A percentile compares a stretch with the other conserved stretches of the same genome.
These are phyloP conservation scores for Fusarium goolgardi DNA, from an alignment of 2,329 filamentous ascomycete species.

Conservation along the genomic window DNA sequence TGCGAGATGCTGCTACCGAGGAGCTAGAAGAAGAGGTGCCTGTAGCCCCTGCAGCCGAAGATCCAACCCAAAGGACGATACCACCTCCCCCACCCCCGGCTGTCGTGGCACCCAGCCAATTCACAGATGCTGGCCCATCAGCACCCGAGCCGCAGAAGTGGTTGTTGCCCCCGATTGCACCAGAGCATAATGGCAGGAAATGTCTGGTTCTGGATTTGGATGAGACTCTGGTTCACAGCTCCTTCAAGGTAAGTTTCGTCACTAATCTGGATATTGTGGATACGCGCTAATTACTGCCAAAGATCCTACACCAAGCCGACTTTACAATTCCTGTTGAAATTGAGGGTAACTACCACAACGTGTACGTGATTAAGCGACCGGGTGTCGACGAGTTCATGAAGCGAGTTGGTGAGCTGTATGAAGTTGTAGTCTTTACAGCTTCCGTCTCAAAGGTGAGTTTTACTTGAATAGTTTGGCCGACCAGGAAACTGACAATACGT, in stretches of 20 bases:
- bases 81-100: constrained; percentile 63
- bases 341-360: constrained; percentile 98
- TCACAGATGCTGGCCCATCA: constrained; percentile 57
- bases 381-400: constrained; percentile 99
- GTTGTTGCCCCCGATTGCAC: constrained; percentile 83
- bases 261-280: background rate
- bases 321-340: constrained; percentile 99
- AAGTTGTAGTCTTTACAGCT: constrained; percentile 98
- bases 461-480: background rate
- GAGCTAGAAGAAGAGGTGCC: constrained; percentile 62
- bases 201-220: constrained; percentile 96
- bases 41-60: constrained; percentile 54
- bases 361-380: constrained; percentile 99
- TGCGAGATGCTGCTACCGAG: constrained; percentile 71
- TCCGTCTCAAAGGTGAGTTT: constrained; percentile 89
- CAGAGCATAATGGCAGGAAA: constrained; percentile 86
- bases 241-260: constrained; percentile 81
- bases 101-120: constrained; percentile 55
- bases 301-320: constrained; percentile 98
- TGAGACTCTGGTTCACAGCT: constrained; percentile 97
- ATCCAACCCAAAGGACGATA: constrained; percentile 49
- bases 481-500: constrained; percentile 41
- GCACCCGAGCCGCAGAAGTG: constrained; percentile 66
- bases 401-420: constrained; percentile 94
- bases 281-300: constrained; percentile 41